A percentile compares a stretch with the other conserved stretches of the same genome.
Evolutionary conservation across 2,329 filamentous ascomycete species (phyloP).

Genomic region (Colletotrichum shisoi): DNA sequence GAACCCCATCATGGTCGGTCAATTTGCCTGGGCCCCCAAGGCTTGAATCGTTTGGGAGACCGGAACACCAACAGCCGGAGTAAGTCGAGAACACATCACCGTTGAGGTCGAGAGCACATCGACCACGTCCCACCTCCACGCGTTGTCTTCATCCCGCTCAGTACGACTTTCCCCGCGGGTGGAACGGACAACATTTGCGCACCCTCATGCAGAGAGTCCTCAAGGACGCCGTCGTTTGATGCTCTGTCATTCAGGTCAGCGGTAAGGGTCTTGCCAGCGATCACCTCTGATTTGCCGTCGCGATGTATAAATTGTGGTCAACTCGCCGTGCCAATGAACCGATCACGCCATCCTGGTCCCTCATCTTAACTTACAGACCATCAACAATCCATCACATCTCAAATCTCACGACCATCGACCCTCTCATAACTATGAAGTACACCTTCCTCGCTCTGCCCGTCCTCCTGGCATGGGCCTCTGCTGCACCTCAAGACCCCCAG

Average conservation of each 20-base stretch:
- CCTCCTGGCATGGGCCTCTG: conserved; percentile 24
- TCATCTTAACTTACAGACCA: conserved; percentile 2
- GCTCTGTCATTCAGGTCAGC: too few species aligned
- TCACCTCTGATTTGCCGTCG: background rate
- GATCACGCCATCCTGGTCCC: conserved; percentile 18
- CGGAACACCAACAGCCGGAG: background rate
- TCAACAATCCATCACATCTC: background rate
- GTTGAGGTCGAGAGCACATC: background rate
- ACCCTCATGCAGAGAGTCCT: background rate
- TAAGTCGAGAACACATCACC: background rate
- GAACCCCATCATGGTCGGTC: background rate
- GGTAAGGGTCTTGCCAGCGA: background rate
- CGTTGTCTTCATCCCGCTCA: background rate
- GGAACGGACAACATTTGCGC: conserved; percentile 31
- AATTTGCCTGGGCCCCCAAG: background rate
- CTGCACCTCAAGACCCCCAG: conserved; percentile 30
- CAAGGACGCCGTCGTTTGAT: background rate
- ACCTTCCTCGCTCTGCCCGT: conserved; percentile 21
- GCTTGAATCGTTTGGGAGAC: background rate
- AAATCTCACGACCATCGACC: background rate
- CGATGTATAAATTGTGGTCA: conserved; percentile 27
- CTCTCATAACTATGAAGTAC: conserved; percentile 17
- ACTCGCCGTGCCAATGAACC: background rate
- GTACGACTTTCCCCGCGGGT: conserved; percentile 29
- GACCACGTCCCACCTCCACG: conserved; percentile 11